These are phyloP conservation scores for Eucalyptus cloeziana DNA, from an alignment of 345 rosid genomes.

Conservation along the genomic window DNA sequence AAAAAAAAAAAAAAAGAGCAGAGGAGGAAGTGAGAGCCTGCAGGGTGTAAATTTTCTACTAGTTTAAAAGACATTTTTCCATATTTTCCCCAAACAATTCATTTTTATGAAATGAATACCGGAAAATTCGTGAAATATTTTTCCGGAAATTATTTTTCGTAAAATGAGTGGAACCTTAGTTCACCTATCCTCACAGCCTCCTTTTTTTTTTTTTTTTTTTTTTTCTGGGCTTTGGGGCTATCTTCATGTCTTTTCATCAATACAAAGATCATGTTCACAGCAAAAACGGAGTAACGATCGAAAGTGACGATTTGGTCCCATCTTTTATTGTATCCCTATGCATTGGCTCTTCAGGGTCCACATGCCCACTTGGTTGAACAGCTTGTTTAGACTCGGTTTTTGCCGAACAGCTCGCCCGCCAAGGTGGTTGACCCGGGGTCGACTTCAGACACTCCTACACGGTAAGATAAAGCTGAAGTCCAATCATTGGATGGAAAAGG, in stretches of 20 bases:
- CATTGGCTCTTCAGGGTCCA: not conserved
- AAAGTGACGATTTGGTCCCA: not conserved
- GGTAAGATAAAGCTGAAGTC: not conserved
- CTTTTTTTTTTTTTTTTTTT: not conserved
- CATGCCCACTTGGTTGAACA: not conserved
- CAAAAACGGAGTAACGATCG: not conserved
- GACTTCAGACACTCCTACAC: not conserved
- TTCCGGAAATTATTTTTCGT: rapidly evolving
- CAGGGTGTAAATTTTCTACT: too few species aligned
- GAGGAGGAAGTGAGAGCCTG: too few species aligned
- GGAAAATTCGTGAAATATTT: rapidly evolving
- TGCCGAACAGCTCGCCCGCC: not conserved
- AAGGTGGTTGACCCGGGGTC: not conserved
- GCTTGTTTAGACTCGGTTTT: not conserved
- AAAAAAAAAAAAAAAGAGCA: too few species aligned
- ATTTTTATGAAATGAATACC: rapidly evolving
- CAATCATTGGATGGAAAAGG: not conserved
- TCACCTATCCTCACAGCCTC: not conserved
- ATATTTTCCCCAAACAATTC: too few species aligned
- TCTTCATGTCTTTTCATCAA: not conserved
- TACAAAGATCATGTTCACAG: not conserved
- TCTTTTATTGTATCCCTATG: not conserved
- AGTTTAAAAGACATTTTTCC: too few species aligned
- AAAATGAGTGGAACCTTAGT: rapidly evolving
- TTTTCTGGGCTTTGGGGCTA: not conserved